Conservation (phyloP, 208 protist species). For the Leishmania braziliensis region DNA sequence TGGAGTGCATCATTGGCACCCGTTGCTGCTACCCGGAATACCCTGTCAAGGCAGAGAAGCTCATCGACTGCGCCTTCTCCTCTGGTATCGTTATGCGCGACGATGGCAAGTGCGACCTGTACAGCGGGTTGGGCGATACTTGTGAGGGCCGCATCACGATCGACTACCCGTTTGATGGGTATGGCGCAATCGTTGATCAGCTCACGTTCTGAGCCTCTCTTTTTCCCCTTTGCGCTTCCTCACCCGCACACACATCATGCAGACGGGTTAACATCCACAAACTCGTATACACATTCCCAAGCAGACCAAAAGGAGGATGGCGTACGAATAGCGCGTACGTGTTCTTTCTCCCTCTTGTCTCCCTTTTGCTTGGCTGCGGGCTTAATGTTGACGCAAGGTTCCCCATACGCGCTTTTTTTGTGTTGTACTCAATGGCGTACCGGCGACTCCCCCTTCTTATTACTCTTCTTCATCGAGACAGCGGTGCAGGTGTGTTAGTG, state of each 20-base stretch:
- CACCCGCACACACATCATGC: not conserved
- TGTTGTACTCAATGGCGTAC: not conserved
- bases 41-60: slow-evolving; percentile 46
- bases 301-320: not conserved
- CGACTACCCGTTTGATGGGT: slow-evolving; percentile 74
- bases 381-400: not conserved
- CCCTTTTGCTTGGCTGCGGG: not conserved
- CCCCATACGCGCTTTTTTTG: not conserved
- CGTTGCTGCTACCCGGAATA: slow-evolving; percentile 60
- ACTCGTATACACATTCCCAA: not conserved
- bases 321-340: not conserved
- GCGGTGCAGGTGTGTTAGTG: not conserved
- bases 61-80: slow-evolving; percentile 63
- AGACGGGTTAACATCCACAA: not conserved
- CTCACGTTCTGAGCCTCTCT: slow-evolving; percentile 31
- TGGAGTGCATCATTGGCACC: slow-evolving; percentile 61
- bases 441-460: not conserved
- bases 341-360: not conserved
- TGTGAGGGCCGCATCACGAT: slow-evolving; percentile 69
- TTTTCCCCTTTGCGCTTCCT: not conserved
- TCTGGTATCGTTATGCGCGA: slow-evolving; percentile 66
- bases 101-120: slow-evolving; percentile 73
- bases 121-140: slow-evolving; percentile 70
- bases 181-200: slow-evolving; percentile 46
- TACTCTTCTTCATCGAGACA: not conserved